Evolutionary conservation across 805 yeast species (phyloP), one percentile per base, ranked within the genome.

Genomic region (Saccharomycopsis javanensis): DNA sequence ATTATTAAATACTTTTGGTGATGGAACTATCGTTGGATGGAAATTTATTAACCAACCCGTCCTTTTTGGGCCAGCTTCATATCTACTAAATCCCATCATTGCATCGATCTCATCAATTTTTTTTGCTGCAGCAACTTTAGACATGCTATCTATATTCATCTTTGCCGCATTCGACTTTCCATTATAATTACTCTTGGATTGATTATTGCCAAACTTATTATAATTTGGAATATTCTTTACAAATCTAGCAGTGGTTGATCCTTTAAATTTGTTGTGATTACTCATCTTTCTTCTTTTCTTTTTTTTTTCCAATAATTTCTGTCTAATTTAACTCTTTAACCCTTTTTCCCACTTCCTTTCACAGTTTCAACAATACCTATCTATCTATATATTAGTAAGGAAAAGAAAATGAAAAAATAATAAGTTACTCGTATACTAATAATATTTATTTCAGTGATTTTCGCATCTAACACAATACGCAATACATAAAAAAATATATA

Each of bases 31-130:
- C 0, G 96, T 88, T 1, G 96, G 81, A 72, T 92, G 99, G 94
- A 94, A 89, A 66, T 94, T 95, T 46, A 86, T 79, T 56, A 94
- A 73, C 99, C 99, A 94, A 50, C 99, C 99, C 16, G 79, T 79
- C 57, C 79, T 77, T 51, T 76, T 68, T 35, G 95, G 80, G 31
- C 96, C 88, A 61, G 83, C 71, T 54, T 85, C 88, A 61, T 76
- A 82, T 54, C 94, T 75, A 50, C 85, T 88, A 67, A 94, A 94
- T 11, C 98, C 99, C 94, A 95, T 89, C 57, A 79, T 70, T 0
- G 83, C 68, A 66, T 92, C 99, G 8, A 91, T 73, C 30, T 77
- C 75, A 65, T 90, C 96, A 7, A 81, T 74, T 60, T 79, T 78
- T 63, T 74, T 76, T 10, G 79, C 81, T 28, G 83, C 75, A 27